phyloP scores from a whole-genome alignment of 2,329 filamentous ascomycete species.

The Hysterium pulicare region DNA sequence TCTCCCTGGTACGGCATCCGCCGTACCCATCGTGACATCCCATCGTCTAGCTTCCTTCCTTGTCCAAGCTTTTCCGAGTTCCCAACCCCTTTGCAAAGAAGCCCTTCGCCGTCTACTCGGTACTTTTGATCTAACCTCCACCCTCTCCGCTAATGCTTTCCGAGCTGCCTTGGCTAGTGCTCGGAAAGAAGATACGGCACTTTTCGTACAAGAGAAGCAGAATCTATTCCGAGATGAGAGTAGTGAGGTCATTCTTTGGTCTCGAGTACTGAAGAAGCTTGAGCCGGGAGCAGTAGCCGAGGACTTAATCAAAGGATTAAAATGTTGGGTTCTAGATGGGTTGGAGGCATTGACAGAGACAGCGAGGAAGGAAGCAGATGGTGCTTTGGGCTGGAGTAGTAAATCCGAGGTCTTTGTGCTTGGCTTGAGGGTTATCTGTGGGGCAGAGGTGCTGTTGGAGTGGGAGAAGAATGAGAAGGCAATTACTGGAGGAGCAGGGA shows the following conservation, averaged over 20 bases:
- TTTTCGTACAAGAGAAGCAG: constrained; percentile 88
- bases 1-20: constrained; percentile 19
- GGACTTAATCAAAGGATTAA: constrained; percentile 15
- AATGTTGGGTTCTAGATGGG: constrained; percentile 51
- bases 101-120: constrained; percentile 40
- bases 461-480: constrained; percentile 17
- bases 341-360: constrained; percentile 43
- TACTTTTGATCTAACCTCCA: constrained; percentile 9
- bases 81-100: constrained; percentile 30
- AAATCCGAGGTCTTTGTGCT: constrained; percentile 65
- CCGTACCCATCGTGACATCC: constrained; percentile 50
- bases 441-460: constrained; percentile 37
- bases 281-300: constrained; percentile 19
- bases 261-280: constrained; percentile 45
- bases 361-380: constrained; percentile 49
- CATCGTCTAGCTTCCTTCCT: constrained; percentile 37
- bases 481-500: constrained; percentile 13
- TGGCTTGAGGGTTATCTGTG: constrained; percentile 46
- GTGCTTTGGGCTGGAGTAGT: constrained; percentile 69
- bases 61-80: constrained; percentile 29
- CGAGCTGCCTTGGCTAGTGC: constrained; percentile 24
- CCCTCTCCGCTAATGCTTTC: constrained; percentile 12
- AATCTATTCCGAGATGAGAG: constrained; percentile 90
- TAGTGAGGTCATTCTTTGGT: constrained; percentile 70
- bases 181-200: constrained; percentile 54